Conservation (phyloP, 805 yeast species). For the Sungouiella thailandica region DNA sequence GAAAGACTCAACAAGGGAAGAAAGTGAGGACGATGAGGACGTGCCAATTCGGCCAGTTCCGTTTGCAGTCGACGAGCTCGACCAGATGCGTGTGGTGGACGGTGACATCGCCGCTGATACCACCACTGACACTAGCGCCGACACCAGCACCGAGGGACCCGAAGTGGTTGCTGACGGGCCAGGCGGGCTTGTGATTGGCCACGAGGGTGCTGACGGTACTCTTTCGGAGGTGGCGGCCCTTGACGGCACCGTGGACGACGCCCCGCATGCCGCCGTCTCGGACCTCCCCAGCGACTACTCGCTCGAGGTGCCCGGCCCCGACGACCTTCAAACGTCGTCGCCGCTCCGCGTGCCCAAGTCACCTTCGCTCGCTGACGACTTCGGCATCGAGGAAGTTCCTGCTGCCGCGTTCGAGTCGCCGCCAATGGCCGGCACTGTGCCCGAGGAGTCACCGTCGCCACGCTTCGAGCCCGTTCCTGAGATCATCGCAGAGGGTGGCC, state of each 20-base stretch:
- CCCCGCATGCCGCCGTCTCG: constrained; percentile 1
- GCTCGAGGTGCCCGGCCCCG: constrained; percentile 1
- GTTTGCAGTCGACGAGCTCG: constrained; percentile 21
- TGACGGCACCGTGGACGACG: neutral
- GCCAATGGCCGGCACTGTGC: constrained; percentile 17
- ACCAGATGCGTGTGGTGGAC: constrained; percentile 7
- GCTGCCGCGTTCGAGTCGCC: constrained; percentile 20
- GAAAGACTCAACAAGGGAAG: constrained; percentile 2
- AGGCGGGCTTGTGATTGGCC: no score
- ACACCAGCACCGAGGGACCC: no score
- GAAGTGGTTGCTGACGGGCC: no score
- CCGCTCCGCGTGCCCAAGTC: neutral
- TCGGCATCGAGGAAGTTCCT: constrained; percentile 23
- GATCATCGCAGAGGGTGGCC: constrained; percentile 14
- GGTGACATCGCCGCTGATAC: neutral
- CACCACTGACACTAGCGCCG: no score
- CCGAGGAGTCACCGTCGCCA: constrained; percentile 6
- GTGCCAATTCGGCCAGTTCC: constrained; percentile 17
- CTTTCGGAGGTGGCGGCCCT: neutral
- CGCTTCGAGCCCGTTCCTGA: constrained; percentile 28
- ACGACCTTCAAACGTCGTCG: no score
- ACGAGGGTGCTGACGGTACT: no score
- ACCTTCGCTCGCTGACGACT: constrained; percentile 14
- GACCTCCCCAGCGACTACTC: constrained; percentile 2
- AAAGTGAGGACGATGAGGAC: constrained; percentile 16